A percentile compares a stretch with the other conserved stretches of the same genome.
phyloP scores from a whole-genome alignment of 2,329 filamentous ascomycete species.

The Falciphora oryzae region DNA sequence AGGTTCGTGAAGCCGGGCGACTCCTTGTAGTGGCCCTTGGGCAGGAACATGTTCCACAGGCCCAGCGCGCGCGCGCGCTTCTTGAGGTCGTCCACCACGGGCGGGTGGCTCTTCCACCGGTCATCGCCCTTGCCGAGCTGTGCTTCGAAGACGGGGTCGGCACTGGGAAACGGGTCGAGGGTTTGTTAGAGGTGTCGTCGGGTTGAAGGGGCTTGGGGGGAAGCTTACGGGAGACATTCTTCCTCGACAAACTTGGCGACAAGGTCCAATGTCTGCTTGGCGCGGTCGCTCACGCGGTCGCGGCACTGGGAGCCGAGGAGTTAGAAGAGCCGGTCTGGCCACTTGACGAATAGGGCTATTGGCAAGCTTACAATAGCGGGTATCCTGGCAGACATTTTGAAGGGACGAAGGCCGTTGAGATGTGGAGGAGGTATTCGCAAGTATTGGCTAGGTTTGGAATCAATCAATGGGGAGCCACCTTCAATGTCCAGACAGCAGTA shows the following conservation, averaged over 20 bases:
- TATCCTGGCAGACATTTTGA: constrained; percentile 38
- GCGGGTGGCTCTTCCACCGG: constrained; percentile 76
- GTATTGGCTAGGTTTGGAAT: neutral
- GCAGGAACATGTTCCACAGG: constrained; percentile 97
- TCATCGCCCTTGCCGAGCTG: constrained; percentile 70
- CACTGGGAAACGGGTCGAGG: constrained; percentile 35
- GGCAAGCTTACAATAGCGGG: constrained; percentile 36
- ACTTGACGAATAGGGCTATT: constrained; percentile 3
- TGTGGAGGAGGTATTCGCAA: too few relatives aligned
- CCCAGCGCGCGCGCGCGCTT: constrained; percentile 73
- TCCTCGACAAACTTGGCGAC: constrained; percentile 97
- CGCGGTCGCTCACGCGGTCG: constrained; percentile 70
- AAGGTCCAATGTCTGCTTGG: constrained; percentile 76
- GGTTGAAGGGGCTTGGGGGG: neutral
- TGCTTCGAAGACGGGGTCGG: constrained; percentile 73
- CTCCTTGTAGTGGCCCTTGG: constrained; percentile 91
- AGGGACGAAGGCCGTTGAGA: neutral
- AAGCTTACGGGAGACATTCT: constrained; percentile 75
- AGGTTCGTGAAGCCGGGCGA: constrained; percentile 92
- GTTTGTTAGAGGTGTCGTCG: neutral
- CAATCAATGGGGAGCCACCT: neutral
- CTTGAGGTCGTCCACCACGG: constrained; percentile 86
- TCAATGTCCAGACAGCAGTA: neutral
- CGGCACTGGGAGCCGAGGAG: constrained; percentile 19
- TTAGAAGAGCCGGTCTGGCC: neutral